Conservation (phyloP, 352 stramenopile genomes). For the Phytophthora capsici region DNA sequence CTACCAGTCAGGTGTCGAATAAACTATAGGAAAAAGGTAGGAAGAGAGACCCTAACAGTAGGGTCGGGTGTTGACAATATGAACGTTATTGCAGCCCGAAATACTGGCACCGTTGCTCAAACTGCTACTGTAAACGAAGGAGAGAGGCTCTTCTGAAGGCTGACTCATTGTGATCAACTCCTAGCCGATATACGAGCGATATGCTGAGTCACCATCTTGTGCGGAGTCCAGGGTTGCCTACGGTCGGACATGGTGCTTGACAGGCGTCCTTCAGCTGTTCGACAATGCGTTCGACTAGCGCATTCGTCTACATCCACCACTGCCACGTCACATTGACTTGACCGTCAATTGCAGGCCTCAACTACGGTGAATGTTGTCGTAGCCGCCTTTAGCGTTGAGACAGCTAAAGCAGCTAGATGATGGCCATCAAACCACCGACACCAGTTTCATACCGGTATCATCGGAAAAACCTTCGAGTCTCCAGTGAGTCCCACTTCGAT, state of each 20-base stretch:
- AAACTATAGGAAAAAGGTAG: neutral
- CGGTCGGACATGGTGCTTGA: constrained; percentile 17
- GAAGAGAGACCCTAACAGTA: neutral
- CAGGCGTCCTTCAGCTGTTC: constrained; percentile 16
- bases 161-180: constrained; percentile 19
- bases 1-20: constrained; percentile 10
- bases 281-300: constrained; percentile 26
- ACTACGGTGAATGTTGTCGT: neutral
- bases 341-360: too few relatives aligned
- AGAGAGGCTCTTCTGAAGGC: constrained; percentile 11
- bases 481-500: constrained; percentile 18
- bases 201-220: constrained; percentile 25
- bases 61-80: neutral
- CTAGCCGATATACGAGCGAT: constrained; percentile 8
- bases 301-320: constrained; percentile 21
- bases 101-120: too few relatives aligned
- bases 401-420: neutral
- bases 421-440: neutral
- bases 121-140: too few relatives aligned
- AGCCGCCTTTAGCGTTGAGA: too few relatives aligned
- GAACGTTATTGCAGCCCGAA: too few relatives aligned
- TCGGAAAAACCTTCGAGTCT: too few relatives aligned
- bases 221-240: neutral
- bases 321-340: neutral
- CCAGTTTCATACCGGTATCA: constrained; percentile 8